Conservation (phyloP, 768 basidiomycete genomes). For the Mrakia frigida region DNA sequence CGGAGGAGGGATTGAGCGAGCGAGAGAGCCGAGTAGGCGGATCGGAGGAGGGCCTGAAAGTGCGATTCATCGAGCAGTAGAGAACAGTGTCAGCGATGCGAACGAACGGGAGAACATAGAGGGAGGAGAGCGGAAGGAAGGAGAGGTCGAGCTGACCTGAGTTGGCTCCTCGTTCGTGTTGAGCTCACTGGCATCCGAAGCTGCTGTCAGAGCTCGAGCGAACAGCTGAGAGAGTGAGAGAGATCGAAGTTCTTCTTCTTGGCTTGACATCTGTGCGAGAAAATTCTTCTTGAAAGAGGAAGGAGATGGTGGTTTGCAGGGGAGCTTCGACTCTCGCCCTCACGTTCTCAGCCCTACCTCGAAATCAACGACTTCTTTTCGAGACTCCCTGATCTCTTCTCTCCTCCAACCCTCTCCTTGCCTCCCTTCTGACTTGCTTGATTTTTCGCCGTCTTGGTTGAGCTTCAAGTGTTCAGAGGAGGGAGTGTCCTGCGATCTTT, state of each 20-base stretch:
- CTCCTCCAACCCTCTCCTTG: background rate
- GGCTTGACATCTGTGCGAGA: background rate
- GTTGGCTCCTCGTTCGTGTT: constrained; percentile 20
- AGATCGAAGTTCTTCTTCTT: constrained; percentile 4
- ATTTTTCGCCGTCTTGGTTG: constrained; percentile 8
- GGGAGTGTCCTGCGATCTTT: background rate
- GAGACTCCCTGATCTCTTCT: background rate
- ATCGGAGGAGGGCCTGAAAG: constrained; percentile 12
- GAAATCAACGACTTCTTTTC: background rate
- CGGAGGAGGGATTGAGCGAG: constrained; percentile 26
- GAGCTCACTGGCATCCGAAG: constrained; percentile 13
- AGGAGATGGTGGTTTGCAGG: background rate
- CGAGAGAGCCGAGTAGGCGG: background rate
- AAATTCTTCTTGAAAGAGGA: background rate
- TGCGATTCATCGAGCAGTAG: background rate
- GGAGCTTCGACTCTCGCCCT: no score
- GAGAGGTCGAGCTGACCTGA: constrained; percentile 19
- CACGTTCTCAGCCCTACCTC: background rate
- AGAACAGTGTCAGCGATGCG: background rate
- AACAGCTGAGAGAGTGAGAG: constrained; percentile 31
- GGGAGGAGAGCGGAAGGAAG: background rate
- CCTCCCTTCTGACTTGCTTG: constrained; percentile 1
- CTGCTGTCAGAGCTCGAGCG: constrained; percentile 12
- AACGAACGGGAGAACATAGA: background rate
- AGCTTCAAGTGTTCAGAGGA: background rate